These are phyloP conservation scores for Suillus cothurnatus DNA, from an alignment of 768 basidiomycete species.

Conservation along the genomic window DNA sequence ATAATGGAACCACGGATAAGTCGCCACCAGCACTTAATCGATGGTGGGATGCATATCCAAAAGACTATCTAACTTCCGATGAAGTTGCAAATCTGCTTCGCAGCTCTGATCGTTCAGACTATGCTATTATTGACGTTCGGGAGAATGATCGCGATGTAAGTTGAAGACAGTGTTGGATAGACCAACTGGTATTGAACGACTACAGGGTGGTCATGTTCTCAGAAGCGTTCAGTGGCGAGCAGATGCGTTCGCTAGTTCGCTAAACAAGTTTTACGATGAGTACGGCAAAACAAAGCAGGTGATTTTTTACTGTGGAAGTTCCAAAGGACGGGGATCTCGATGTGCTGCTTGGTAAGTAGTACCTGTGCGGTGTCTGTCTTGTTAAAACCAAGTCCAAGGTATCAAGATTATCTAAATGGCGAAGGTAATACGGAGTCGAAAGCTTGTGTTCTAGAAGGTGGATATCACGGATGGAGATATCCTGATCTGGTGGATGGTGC, in stretches of 20 bases:
- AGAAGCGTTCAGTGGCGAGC: slow-evolving; percentile 52
- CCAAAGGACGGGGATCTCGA: slow-evolving; percentile 52
- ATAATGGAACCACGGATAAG: not conserved
- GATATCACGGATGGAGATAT: slow-evolving; percentile 42
- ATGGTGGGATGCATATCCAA: slow-evolving; percentile 61
- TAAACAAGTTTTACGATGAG: slow-evolving; percentile 43
- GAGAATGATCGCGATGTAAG: slow-evolving; percentile 47
- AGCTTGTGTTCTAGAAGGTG: slow-evolving; percentile 46
- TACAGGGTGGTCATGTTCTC: slow-evolving; percentile 54
- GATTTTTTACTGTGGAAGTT: slow-evolving; percentile 58
- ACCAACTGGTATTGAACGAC: not conserved
- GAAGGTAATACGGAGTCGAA: slow-evolving; percentile 35
- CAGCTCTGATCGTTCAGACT: slow-evolving; percentile 23
- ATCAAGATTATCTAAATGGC: slow-evolving; percentile 49
- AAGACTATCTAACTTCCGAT: slow-evolving; percentile 31
- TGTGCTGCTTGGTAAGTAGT: slow-evolving; percentile 55
- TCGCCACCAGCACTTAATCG: slow-evolving; percentile 33
- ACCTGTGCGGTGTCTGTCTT: not conserved
- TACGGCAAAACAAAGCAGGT: slow-evolving; percentile 43
- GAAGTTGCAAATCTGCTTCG: slow-evolving; percentile 39
- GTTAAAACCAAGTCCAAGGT: slow-evolving; percentile 38
- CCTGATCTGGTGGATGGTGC: not conserved
- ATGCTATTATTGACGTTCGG: slow-evolving; percentile 54
- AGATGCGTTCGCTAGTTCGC: slow-evolving; percentile 50
- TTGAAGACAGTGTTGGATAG: not conserved